Evolutionary conservation across 331 rosid genomes (phyloP).

Genomic region (Erythrophleum ivorense): DNA sequence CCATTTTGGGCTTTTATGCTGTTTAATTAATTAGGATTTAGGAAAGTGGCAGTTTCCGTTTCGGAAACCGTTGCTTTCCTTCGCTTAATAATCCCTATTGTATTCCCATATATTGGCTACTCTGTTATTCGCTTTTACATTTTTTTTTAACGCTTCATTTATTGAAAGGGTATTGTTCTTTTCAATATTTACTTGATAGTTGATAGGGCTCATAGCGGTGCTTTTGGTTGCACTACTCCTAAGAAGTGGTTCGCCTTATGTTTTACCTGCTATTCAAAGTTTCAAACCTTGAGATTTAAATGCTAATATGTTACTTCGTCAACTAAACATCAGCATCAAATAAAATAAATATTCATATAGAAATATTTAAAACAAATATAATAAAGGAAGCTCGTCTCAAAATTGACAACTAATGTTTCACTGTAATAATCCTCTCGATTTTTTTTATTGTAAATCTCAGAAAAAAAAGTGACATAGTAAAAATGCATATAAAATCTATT

Average conservation of each 20-base stretch:
- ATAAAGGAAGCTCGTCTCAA: not conserved
- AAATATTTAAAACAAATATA: not conserved
- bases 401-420: not conserved
- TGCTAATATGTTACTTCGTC: not conserved
- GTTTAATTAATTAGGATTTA: constrained; percentile 33
- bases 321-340: not conserved
- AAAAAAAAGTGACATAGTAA: too few species aligned
- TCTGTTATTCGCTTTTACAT: not conserved
- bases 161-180: too few species aligned
- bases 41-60: not conserved
- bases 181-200: not conserved
- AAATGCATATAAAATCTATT: too few species aligned
- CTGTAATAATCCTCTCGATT: too few species aligned
- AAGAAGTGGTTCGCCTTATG: not conserved
- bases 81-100: not conserved
- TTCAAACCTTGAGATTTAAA: not conserved
- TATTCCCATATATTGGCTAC: too few species aligned
- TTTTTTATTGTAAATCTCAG: too few species aligned
- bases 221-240: not conserved
- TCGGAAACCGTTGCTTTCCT: not conserved
- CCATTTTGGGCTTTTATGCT: constrained; percentile 39
- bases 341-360: not conserved
- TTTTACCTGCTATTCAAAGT: not conserved
- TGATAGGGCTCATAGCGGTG: not conserved
- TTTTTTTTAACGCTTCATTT: not conserved